Evolutionary conservation across 495 filamentous ascomycete species (phyloP).

Genomic region (Annulohypoxylon nitens): DNA sequence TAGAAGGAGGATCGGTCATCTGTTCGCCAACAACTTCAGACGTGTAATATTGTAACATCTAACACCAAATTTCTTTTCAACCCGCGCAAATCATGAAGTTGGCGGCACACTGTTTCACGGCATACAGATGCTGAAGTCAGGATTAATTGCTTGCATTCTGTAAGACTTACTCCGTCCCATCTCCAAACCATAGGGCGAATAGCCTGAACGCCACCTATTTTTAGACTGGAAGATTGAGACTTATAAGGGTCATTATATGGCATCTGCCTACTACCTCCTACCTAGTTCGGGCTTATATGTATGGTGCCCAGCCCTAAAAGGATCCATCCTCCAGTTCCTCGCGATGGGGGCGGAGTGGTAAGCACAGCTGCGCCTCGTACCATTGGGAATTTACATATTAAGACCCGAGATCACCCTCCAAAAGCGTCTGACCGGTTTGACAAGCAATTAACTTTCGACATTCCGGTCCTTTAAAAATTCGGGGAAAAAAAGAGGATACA

Average conservation of each 20-base stretch:
- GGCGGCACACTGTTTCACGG: conserved; percentile 8
- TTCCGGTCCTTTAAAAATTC: background rate
- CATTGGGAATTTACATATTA: conserved; percentile 5
- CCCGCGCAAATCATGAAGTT: background rate
- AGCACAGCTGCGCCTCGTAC: conserved; percentile 10
- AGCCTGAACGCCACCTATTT: conserved; percentile 8
- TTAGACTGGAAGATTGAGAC: background rate
- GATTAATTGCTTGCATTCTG: conserved; percentile 5
- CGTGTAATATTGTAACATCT: conserved; percentile 12
- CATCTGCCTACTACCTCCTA: background rate
- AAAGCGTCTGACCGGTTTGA: conserved; percentile 1
- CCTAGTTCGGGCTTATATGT: background rate
- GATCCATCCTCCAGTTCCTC: conserved; percentile 5
- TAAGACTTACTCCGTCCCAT: conserved; percentile 1
- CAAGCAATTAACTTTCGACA: background rate
- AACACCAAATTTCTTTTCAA: background rate
- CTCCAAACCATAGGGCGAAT: background rate
- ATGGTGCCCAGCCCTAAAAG: background rate
- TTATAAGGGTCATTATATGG: background rate
- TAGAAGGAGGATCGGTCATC: conserved; percentile 2
- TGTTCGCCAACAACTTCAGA: conserved; percentile 1
- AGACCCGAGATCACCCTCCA: background rate
- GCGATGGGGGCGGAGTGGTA: conserved; percentile 14
- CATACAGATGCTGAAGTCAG: background rate
- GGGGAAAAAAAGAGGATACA: background rate